Percentiles rank a stretch among this genome's conserved stretches.
Conservation (phyloP, 225 moss, liverwort and hornwort genomes). For the Pseudoscleropodium purum region DNA sequence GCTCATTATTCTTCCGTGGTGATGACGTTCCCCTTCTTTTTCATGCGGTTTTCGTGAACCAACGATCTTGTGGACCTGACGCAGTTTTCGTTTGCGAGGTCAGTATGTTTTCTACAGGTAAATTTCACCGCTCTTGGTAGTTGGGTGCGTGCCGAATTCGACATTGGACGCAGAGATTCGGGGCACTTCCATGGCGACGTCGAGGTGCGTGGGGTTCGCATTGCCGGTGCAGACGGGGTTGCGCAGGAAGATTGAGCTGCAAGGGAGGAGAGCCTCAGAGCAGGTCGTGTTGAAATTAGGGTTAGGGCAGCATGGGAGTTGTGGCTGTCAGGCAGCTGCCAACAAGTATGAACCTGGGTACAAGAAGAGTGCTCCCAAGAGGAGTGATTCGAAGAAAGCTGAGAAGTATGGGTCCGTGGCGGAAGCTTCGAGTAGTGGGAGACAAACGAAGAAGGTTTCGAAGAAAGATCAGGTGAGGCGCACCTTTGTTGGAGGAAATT, state of each 20-base stretch:
- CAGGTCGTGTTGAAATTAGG: conserved; percentile 23
- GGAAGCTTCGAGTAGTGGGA: conserved; percentile 21
- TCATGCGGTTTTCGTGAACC: background rate
- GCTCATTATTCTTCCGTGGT: background rate
- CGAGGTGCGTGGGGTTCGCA: conserved; percentile 31
- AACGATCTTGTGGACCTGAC: background rate
- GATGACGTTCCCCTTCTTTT: background rate
- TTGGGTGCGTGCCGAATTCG: background rate
- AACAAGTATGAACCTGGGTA: conserved; percentile 38
- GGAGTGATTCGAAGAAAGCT: conserved; percentile 11
- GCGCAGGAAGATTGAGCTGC: conserved; percentile 1
- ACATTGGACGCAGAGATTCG: background rate
- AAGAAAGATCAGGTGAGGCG: conserved; percentile 32
- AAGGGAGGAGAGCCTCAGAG: background rate
- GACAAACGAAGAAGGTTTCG: conserved; percentile 14
- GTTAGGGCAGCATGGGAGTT: conserved; percentile 15
- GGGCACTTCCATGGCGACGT: conserved; percentile 21
- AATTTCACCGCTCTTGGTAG: background rate
- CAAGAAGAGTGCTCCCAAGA: conserved; percentile 33
- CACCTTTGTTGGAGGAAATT: background rate
- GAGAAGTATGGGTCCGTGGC: conserved; percentile 25
- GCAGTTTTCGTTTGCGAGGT: background rate
- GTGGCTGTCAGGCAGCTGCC: conserved; percentile 31
- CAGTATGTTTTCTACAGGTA: background rate
- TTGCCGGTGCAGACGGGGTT: conserved; percentile 32